Evolutionary conservation across 495 filamentous ascomycete genomes (phyloP), one percentile per base, ranked within the genome.

Genomic region (Friedmanniomyces endolithicus): DNA sequence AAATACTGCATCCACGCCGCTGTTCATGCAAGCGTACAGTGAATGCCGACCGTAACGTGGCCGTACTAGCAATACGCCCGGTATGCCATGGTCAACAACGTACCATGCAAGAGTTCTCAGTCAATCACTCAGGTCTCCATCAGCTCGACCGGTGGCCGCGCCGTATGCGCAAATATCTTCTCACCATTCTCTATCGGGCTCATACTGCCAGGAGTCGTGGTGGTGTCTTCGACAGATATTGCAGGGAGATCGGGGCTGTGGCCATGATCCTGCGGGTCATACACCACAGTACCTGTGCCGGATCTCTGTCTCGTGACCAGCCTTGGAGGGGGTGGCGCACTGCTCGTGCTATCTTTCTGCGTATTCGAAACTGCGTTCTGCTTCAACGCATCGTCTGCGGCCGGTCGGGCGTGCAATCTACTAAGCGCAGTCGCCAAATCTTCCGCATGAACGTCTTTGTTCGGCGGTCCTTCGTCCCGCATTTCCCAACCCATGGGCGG

Each of bases 401-500:
- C 58, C 45, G 65, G 58, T 34, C 77, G 62, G 7, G 72, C 76
- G 43, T 76, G 74, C 55, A 95, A 67, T 62, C 79, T 81, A 4
- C 84, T 76, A 17, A 98, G 73, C 3, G 94, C 92, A 25, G 76
- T 72, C 0, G 87, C 88, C 29, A 98, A 74, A 67, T 98, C 92
- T 50, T 86, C 84, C 8, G 92, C 89, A 64, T 95, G 86, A 9
- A 95, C 88, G 56, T 87, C 83, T 70, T 88, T 90, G 68, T 98
- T 98, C 29, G 92, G 92, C 2, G 90, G 86, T 23, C 85, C 89
- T 71, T 98, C 92, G 46, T 87, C 73, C 63, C 80, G 80, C 73
- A 89, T 78, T 69, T 90, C 85, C 92, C 92, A 98, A 35, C 90
- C 92, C 65, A 88, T 85, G 1, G 92, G 92, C 48, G 92, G 92